These are phyloP conservation scores for Pythium sukuiense DNA, from an alignment of 352 stramenopile genomes.

Conservation along the genomic window DNA sequence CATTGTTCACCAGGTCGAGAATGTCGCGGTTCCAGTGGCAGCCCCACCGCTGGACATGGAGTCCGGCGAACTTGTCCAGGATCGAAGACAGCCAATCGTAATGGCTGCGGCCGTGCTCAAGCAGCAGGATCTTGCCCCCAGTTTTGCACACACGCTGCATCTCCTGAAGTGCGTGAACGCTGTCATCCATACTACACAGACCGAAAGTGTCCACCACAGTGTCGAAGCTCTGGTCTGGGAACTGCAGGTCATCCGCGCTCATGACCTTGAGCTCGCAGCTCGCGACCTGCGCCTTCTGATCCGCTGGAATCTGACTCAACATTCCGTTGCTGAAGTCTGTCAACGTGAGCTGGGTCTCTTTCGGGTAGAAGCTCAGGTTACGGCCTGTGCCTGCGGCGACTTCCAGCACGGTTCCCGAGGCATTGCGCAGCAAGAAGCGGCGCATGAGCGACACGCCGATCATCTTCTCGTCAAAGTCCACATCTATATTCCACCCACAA, in stretches of 20 bases:
- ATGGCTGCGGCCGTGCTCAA: constrained; percentile 94
- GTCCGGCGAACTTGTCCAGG: constrained; percentile 92
- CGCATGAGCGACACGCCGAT: constrained; percentile 82
- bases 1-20: constrained; percentile 76
- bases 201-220: constrained; percentile 97
- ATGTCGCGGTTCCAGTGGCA: constrained; percentile 97
- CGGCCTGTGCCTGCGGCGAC: constrained; percentile 94
- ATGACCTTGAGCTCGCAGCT: constrained; percentile 56
- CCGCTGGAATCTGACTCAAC: constrained; percentile 54
- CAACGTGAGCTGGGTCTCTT: constrained; percentile 44
- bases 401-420: constrained; percentile 87
- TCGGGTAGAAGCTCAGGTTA: constrained; percentile 91
- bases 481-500: constrained; percentile 34
- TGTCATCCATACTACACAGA: constrained; percentile 95
- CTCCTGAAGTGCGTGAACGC: constrained; percentile 87
- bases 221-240: constrained; percentile 86
- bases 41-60: constrained; percentile 94
- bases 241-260: constrained; percentile 56
- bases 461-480: constrained; percentile 77
- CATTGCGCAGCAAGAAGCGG: constrained; percentile 70
- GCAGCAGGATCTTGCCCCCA: constrained; percentile 87
- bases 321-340: constrained; percentile 78
- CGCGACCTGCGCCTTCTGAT: constrained; percentile 21
- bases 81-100: constrained; percentile 90
- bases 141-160: constrained; percentile 93